Base-by-base conservation (phyloP, 1,139 yeast species). In the Hansenula anomala region DNA sequence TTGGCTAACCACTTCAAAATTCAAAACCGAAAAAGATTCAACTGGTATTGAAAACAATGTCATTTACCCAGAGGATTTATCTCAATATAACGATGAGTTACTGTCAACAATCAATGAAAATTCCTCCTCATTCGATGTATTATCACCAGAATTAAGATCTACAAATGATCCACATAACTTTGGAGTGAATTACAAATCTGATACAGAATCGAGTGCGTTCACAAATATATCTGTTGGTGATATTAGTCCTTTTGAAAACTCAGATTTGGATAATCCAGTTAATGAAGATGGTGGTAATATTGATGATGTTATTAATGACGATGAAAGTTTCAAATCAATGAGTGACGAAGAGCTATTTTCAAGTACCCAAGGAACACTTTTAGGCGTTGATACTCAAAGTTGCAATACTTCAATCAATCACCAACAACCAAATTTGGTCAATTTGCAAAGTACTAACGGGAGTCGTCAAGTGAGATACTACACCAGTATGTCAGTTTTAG, bases 21-120 rank as follows among this genome's bases (percentile, higher is more conserved):
- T 73, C 46, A 61, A 59, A 33, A 54, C 61, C 32, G 69, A 69
- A 49, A 56, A 46, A 11, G 83, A 76, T 50, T 30, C 33, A 17
- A 64, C 61, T 27, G 84, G 83, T 9, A 72, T 62, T 47, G 74
- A 68, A 38, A 79, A 78, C 62, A 78, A 78, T 52, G 69, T 68
- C 14, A 51, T 77, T 39, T 67, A 66, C 38, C 58, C 65, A 2
- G 59, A 60, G 11, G 78, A 75, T 44, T 58, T 76, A 29, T 52
- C 36, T 15, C 31, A 27, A 5, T 37, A 38, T 20, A 40, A 32
- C 4, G 34, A 38, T 10, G 34, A 36, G 3, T 28, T 36, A 14
- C 37, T 30, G 7, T 17, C 39, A 7, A 28, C 36, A 2, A 28
- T 39, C n/a, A 30, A 27, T 28, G 37, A 36, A 13, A 31, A 31